phyloP scores from a whole-genome alignment of 148 eudicot genomes.

The Mesembryanthemum crystallinum region DNA sequence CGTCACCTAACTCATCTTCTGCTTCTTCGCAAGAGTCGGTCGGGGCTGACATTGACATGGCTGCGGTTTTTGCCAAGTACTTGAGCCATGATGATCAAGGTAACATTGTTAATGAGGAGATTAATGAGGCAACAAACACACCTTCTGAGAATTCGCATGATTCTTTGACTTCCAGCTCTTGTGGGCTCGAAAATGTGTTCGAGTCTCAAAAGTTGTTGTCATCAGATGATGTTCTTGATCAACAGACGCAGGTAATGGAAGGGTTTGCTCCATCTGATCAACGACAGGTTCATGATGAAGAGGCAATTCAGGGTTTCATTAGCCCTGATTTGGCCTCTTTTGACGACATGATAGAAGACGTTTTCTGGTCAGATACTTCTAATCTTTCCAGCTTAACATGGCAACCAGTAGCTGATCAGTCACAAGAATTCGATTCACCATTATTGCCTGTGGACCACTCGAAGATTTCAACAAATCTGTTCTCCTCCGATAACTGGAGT shows the following conservation, averaged over 20 bases:
- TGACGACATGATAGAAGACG: conserved; percentile 46
- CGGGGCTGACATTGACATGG: conserved; percentile 57
- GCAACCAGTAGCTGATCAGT: conserved; percentile 36
- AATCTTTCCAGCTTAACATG: conserved; percentile 38
- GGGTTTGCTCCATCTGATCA: conserved; percentile 20
- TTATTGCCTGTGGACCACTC: conserved; percentile 35
- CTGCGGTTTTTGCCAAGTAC: conserved; percentile 73
- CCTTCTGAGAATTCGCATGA: conserved; percentile 40
- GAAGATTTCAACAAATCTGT: conserved; percentile 26
- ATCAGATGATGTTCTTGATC: conserved; percentile 30
- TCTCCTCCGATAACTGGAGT: conserved; percentile 49
- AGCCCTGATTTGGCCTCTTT: conserved; percentile 34
- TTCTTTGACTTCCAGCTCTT: conserved; percentile 29
- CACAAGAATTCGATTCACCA: conserved; percentile 47
- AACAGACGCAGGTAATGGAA: conserved; percentile 20
- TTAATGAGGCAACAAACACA: conserved; percentile 19
- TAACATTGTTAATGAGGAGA: conserved; percentile 11
- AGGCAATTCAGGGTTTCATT: conserved; percentile 30
- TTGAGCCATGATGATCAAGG: conserved; percentile 37
- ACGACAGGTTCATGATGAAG: conserved; percentile 26
- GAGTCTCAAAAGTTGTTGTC: conserved; percentile 23
- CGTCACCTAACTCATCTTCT: conserved; percentile 16
- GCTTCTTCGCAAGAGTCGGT: conserved; percentile 15
- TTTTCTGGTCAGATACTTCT: conserved; percentile 43
- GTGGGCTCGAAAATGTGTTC: conserved; percentile 27